Percentiles rank a stretch among this genome's conserved stretches.
phyloP scores from a whole-genome alignment of 768 basidiomycete genomes.

The Tremella yokohamensis region DNA sequence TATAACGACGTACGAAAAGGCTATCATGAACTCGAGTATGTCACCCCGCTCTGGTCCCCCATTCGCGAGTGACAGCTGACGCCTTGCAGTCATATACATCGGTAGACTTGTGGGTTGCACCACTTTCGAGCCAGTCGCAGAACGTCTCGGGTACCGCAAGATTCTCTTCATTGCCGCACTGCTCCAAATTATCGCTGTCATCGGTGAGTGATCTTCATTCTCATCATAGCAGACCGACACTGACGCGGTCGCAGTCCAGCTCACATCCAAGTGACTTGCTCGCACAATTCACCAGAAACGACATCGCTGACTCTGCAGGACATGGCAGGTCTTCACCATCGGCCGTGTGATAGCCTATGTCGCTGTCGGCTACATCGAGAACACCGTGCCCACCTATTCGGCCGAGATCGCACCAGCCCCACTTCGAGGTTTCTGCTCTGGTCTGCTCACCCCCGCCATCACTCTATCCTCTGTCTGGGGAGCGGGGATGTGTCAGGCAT shows the following conservation, averaged over 20 bases:
- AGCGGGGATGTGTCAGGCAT: slow-evolving; percentile 21
- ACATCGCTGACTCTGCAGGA: slow-evolving; percentile 1
- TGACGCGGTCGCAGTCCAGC: slow-evolving; percentile 7
- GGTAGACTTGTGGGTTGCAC: slow-evolving; percentile 16
- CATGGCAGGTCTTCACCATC: slow-evolving; percentile 7
- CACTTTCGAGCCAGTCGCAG: slow-evolving; percentile 24
- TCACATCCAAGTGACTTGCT: slow-evolving; percentile 10
- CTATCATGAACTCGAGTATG: slow-evolving; percentile 28
- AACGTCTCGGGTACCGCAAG: slow-evolving; percentile 19
- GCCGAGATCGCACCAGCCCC: slow-evolving; percentile 25
- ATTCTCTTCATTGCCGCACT: slow-evolving; percentile 9
- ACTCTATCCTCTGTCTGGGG: slow-evolving; percentile 16
- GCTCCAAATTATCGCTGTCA: slow-evolving; percentile 22
- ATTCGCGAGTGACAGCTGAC: neutral
- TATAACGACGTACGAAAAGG: slow-evolving; percentile 15
- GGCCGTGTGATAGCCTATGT: slow-evolving; percentile 25
- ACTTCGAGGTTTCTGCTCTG: slow-evolving; percentile 24
- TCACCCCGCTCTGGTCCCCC: neutral
- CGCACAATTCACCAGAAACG: neutral
- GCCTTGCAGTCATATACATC: slow-evolving; percentile 15
- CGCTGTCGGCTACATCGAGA: slow-evolving; percentile 24
- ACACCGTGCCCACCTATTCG: slow-evolving; percentile 20
- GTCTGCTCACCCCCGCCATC: slow-evolving; percentile 14
- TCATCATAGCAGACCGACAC: neutral
- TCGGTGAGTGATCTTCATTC: slow-evolving; percentile 12